Base-by-base conservation (phyloP, 2,329 filamentous ascomycete genomes). In the Phoma sp. region DNA sequence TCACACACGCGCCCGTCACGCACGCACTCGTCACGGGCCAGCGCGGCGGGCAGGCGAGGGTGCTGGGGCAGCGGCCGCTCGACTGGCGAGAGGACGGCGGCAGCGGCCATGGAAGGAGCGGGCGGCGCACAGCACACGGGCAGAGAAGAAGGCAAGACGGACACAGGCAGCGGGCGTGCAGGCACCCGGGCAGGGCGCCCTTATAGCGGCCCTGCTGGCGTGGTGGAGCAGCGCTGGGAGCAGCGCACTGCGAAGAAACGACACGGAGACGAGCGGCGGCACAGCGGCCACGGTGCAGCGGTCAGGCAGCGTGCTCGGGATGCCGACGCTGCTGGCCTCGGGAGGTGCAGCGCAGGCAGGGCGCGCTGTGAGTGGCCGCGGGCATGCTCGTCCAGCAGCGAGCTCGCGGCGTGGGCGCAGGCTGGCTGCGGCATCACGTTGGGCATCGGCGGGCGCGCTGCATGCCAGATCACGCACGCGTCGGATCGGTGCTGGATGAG, bases 261-360 rank as follows among this genome's bases (percentile, higher is more conserved):
- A 65, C 61, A 42, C 42, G 57, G 59, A 56, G 59, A 32, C 47
- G 45, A 38, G 32, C 20, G 18, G 20, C 37, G 40, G 48, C 49
- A 47, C 42, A 45, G 33, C 43, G 38, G 38, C 30, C 47, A n/a
- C n/a, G n/a, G n/a, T n/a, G n/a, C 23, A 38, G 25, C 43, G 17
- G 29, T 7, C n/a, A n/a, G n/a, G 21, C 17, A 12, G 38, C 17
- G 38, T 30, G 3, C n/a, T 62, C 57, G 56, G 57, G 39, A 61
- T 59, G 58, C 57, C 59, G 57, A 60, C 50, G 26, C n/a, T n/a
- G n/a, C n/a, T n/a, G n/a, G n/a, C n/a, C 6, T 6, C 26, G n/a
- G 29, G 34, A 11, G 11, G 17, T 32, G 12, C 14, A 12, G 42
- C 18, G 14, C 30, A 21, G 42, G 30, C 30, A 33, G n/a, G 7